Conservation (phyloP, 306 rosid species). For the Vigna unguiculata region DNA sequence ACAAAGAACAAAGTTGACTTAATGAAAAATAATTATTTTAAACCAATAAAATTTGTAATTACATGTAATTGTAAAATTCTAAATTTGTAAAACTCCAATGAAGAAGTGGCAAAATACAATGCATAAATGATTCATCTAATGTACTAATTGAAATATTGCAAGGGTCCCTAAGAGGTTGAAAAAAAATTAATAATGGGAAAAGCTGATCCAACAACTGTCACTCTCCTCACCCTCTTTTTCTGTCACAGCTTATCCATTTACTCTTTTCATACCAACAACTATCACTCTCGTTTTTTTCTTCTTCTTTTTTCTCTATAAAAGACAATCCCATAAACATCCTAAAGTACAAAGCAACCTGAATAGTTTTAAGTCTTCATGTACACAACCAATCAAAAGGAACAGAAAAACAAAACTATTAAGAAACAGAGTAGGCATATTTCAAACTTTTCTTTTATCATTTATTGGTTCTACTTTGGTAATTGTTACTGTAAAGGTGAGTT, state of each 20-base stretch:
- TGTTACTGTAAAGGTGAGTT: rapidly evolving
- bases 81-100: background rate
- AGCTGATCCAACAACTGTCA: no score
- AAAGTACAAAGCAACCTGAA: background rate
- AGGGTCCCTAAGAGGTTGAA: background rate
- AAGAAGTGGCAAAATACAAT: no score
- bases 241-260: no score
- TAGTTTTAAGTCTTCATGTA: background rate
- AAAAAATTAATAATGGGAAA: background rate
- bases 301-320: background rate
- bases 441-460: no score
- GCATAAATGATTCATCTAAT: no score
- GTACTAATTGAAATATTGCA: background rate
- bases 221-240: no score
- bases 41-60: background rate
- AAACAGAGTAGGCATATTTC: no score
- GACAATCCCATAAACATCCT: background rate
- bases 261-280: background rate
- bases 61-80: background rate
- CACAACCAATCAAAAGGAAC: no score
- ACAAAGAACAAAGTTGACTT: no score
- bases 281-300: background rate
- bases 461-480: no score
- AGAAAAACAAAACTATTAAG: no score
- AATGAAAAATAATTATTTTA: no score